Percentiles rank a stretch among this genome's conserved stretches.
These are phyloP conservation scores for Capsicum rhomboideum DNA, from an alignment of 257 asterid species.

Conservation along the genomic window DNA sequence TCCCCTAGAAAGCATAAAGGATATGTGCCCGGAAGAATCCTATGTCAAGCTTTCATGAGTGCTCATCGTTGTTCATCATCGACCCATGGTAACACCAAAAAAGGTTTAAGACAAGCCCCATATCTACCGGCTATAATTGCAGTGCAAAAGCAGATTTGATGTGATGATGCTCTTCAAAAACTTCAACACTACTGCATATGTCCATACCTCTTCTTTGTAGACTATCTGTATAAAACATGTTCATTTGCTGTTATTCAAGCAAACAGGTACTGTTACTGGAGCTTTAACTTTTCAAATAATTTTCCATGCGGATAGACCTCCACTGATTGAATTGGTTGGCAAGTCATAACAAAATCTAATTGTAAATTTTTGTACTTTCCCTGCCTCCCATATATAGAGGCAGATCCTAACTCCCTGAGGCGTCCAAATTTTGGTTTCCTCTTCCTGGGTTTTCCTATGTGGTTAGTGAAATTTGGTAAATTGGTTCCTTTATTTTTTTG, in stretches of 20 bases:
- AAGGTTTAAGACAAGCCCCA: neutral
- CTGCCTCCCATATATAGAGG: neutral
- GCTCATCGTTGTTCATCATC: neutral
- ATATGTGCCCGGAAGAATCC: neutral
- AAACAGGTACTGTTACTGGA: neutral
- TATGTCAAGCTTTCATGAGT: neutral
- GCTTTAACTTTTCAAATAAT: neutral
- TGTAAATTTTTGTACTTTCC: neutral
- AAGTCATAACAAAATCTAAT: neutral
- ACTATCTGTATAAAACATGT: neutral
- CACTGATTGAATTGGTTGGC: neutral
- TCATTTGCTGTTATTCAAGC: neutral
- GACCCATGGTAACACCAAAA: neutral
- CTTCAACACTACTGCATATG: neutral
- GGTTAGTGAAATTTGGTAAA: neutral
- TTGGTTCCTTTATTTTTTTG: neutral
- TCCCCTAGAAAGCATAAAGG: neutral
- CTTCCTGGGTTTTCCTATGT: neutral
- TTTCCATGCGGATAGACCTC: neutral
- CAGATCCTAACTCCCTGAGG: neutral
- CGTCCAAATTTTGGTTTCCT: neutral
- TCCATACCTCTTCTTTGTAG: neutral
- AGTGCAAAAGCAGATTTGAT: no score
- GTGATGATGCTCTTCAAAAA: no score
- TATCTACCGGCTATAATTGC: neutral